These are phyloP conservation scores for Schwanniomyces yamadae DNA, from an alignment of 805 yeast genomes.

Conservation along the genomic window DNA sequence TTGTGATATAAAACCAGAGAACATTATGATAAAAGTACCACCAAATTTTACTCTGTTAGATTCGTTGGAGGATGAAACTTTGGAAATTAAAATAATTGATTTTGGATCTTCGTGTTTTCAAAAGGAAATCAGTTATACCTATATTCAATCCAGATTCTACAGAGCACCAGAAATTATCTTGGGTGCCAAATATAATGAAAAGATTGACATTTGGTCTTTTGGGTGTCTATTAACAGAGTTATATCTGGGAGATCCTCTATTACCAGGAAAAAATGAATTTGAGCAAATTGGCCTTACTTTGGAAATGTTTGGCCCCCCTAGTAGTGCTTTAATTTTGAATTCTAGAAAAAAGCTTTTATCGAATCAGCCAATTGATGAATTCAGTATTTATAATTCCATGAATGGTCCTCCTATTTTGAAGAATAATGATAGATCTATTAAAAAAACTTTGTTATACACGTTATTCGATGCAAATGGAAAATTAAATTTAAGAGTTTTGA, in stretches of 20 bases:
- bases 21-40: conserved; percentile 57
- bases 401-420: conserved; percentile 4
- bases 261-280: conserved; percentile 50
- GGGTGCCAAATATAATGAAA: conserved; percentile 59
- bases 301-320: conserved; percentile 49
- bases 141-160: conserved; percentile 66
- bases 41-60: conserved; percentile 1
- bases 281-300: conserved; percentile 45
- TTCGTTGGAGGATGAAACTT: conserved; percentile 32
- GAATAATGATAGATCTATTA: conserved; percentile 31
- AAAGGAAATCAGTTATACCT: conserved; percentile 46
- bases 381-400: conserved; percentile 7
- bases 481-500: conserved; percentile 33
- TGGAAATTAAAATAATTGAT: conserved; percentile 69
- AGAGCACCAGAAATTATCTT: conserved; percentile 76
- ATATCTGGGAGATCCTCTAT: conserved; percentile 37
- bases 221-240: conserved; percentile 44
- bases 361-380: conserved; percentile 10
- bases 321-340: conserved; percentile 34
- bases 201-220: conserved; percentile 53
- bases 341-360: conserved; percentile 37
- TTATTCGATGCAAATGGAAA: conserved; percentile 41
- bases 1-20: conserved; percentile 87
- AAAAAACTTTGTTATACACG: conserved; percentile 35
- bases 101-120: conserved; percentile 67